phyloP scores from a whole-genome alignment of 306 rosid species.

The Begonia peltatifolia region DNA sequence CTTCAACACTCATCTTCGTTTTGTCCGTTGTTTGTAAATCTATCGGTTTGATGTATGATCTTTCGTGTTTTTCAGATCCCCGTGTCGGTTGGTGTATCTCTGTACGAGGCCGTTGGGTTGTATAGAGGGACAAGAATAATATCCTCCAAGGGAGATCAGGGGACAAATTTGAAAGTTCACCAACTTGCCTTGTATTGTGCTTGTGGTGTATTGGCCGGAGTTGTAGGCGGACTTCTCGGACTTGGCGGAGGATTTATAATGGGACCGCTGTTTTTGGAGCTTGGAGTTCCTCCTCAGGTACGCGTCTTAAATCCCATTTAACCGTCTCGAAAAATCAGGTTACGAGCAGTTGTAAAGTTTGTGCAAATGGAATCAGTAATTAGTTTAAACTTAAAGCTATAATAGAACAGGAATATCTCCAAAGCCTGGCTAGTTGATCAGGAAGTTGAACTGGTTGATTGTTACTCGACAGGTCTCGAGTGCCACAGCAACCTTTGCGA shows the following conservation, averaged over 20 bases:
- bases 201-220: constrained; percentile 59
- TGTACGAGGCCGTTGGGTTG: constrained; percentile 54
- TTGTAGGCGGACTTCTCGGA: constrained; percentile 88
- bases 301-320: not conserved
- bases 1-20: not conserved
- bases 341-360: not conserved
- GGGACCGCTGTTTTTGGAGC: constrained; percentile 90
- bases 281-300: constrained; percentile 93
- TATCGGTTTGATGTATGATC: not conserved
- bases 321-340: not conserved
- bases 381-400: not conserved
- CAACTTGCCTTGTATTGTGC: constrained; percentile 43
- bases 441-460: not conserved
- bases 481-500: constrained; percentile 89
- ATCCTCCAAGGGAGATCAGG: constrained; percentile 46
- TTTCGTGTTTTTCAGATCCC: constrained; percentile 45
- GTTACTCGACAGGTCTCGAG: constrained; percentile 62
- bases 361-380: not conserved
- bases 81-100: constrained; percentile 53
- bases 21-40: not conserved
- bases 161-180: constrained; percentile 24
- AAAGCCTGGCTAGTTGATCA: not conserved
- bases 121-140: constrained; percentile 57
- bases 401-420: not conserved
- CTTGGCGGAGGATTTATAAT: constrained; percentile 94